These are phyloP conservation scores for Pythium rhizo-oryzae DNA, from an alignment of 352 stramenopile genomes.

Conservation along the genomic window DNA sequence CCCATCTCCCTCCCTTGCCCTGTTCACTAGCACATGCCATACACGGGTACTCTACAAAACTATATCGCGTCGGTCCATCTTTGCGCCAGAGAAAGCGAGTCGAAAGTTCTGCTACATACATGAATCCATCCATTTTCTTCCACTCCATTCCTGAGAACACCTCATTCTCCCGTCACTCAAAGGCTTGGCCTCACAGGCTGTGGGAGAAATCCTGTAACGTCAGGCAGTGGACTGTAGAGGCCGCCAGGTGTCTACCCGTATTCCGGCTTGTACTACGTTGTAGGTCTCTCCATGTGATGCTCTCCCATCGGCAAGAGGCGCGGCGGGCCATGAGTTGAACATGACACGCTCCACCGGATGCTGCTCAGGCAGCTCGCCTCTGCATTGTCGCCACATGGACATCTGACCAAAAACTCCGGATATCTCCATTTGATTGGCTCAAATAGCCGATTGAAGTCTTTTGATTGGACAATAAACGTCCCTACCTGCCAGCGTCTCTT, in stretches of 20 bases:
- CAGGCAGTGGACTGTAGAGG: too few species aligned
- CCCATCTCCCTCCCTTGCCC: not conserved
- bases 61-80: not conserved
- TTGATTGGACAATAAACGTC: too few species aligned
- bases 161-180: not conserved
- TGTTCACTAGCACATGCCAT: not conserved
- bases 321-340: not conserved
- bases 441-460: not conserved
- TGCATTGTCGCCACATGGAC: not conserved
- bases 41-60: conserved; percentile 1
- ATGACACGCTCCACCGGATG: not conserved
- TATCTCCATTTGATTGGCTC: not conserved
- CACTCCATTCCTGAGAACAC: not conserved
- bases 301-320: not conserved
- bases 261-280: not conserved
- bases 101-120: not conserved
- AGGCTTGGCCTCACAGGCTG: too few species aligned
- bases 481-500: not conserved
- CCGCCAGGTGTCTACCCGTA: too few species aligned
- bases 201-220: not conserved
- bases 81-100: conserved; percentile 5
- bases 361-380: conserved; percentile 2
- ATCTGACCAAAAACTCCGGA: not conserved
- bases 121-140: not conserved
- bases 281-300: not conserved